A percentile compares a stretch with the other conserved stretches of the same genome.
These are phyloP conservation scores for Salix brachista DNA, from an alignment of 345 rosid species.

Conservation along the genomic window DNA sequence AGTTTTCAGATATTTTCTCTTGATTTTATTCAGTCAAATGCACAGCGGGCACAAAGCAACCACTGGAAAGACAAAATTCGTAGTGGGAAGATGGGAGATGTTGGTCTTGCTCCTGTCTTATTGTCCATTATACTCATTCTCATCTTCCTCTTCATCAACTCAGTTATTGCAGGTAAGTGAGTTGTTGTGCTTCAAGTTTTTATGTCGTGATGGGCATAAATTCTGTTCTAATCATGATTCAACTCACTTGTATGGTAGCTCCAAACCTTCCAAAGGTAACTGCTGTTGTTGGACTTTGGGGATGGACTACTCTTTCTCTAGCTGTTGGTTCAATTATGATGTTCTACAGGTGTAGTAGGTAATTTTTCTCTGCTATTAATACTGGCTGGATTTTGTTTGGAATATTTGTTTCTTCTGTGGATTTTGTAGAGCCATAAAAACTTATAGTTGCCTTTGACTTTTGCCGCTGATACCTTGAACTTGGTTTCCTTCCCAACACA, in stretches of 20 bases:
- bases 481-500: not conserved
- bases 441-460: not conserved
- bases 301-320: constrained; percentile 62
- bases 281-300: constrained; percentile 84
- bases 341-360: constrained; percentile 80
- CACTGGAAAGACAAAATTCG: constrained; percentile 44
- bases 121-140: constrained; percentile 42
- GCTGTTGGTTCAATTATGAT: constrained; percentile 54
- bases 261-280: constrained; percentile 76
- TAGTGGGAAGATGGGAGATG: constrained; percentile 45
- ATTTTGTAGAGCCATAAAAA: not conserved
- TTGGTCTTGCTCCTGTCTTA: constrained; percentile 75
- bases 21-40: constrained; percentile 51
- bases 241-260: constrained; percentile 43
- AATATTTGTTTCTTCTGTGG: not conserved
- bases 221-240: constrained; percentile 15
- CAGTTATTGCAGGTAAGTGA: constrained; percentile 61
- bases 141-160: constrained; percentile 63
- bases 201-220: not conserved
- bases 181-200: constrained; percentile 6
- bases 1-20: not conserved
- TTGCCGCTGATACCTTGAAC: not conserved
- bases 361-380: constrained; percentile 24
- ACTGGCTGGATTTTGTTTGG: constrained; percentile 7
- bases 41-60: constrained; percentile 39